Base-by-base conservation (phyloP, 371 early-diverging fungal species). In the Phascolomyces articulosus region DNA sequence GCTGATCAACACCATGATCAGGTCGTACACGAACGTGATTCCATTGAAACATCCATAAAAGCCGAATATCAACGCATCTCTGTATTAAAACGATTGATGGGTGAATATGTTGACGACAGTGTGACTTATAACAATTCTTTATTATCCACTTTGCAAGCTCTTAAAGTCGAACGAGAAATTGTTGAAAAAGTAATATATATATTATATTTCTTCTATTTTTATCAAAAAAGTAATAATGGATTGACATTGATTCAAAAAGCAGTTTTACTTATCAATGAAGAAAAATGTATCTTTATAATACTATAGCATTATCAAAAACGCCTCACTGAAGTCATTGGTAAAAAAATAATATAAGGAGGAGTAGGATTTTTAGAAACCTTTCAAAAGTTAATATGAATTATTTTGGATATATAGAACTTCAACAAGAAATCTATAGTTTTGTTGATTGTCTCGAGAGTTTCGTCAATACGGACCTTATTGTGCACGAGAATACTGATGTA, bases 401-500 rank as follows among this genome's bases (percentile, higher is more conserved):
- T 34, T 34, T 11, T 6, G 34, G 34, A 34, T 34, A 11, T 44
- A 26, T 59, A 64, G 65, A n/a, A 20, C 40, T 69, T 16, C 62
- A 69, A 11, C 48, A 62, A 15, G 55, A 63, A 23, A 54, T 68
- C 3, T 24, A 40, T 16, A 34, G 27, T 7, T 63, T 61, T 29
- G 26, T 29, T 3, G 58, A 57, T n/a, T 48, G 60, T 21, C 54
- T 68, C 27, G 69, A 64, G 3, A 66, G 64, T 15, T 77, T 73
- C 64, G 77, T 75, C 1, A 65, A 77, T 26, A 70, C 60, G 10
- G 68, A 66, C 21, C 55, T 70, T 44, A 54, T 79, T 26, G 54
- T 49, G 26, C 48, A 62, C 2, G 60, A 58, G n/a, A 69, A 75
- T 4, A 61, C 72, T 10, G 77, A 82, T 47, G 82, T 82, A 8